Evolutionary conservation across 768 basidiomycete genomes (phyloP).

Genomic region (Cystobasidium tubakii): DNA sequence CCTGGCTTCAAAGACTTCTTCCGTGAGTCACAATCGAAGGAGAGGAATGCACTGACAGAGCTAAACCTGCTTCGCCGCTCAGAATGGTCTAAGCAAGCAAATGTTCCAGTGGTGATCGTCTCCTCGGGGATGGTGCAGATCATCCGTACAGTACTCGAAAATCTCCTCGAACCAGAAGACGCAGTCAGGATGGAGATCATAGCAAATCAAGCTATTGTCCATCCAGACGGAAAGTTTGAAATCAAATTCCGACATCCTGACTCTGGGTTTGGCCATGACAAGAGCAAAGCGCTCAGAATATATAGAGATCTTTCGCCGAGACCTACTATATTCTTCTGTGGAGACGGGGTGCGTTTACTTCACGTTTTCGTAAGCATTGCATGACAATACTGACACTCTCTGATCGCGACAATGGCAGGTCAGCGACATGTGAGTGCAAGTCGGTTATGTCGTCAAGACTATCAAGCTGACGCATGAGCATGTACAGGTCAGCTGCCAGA

Average conservation of each 20-base stretch:
- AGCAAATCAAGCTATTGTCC: slow-evolving; percentile 75
- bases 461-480: neutral
- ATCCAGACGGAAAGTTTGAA: slow-evolving; percentile 60
- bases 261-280: slow-evolving; percentile 78
- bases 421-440: slow-evolving; percentile 28
- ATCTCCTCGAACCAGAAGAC: slow-evolving; percentile 66
- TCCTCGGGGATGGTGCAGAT: slow-evolving; percentile 88
- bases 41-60: neutral
- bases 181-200: slow-evolving; percentile 78
- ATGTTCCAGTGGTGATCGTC: slow-evolving; percentile 85
- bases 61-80: no score
- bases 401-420: neutral
- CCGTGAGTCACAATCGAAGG: slow-evolving; percentile 11
- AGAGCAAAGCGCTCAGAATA: slow-evolving; percentile 86
- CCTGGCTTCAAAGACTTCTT: slow-evolving; percentile 83
- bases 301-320: slow-evolving; percentile 65
- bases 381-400: neutral
- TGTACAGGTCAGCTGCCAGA: slow-evolving; percentile 84
- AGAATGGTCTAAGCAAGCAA: slow-evolving; percentile 68
- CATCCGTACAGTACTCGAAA: slow-evolving; percentile 83
- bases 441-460: neutral
- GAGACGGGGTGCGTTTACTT: slow-evolving; percentile 69
- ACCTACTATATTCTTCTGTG: slow-evolving; percentile 90
- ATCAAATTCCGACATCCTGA: slow-evolving; percentile 38
- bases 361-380: neutral